Percentiles rank a stretch among this genome's conserved stretches.
Conservation (phyloP, 2,329 filamentous ascomycete species). For the Talaromyces sp. region DNA sequence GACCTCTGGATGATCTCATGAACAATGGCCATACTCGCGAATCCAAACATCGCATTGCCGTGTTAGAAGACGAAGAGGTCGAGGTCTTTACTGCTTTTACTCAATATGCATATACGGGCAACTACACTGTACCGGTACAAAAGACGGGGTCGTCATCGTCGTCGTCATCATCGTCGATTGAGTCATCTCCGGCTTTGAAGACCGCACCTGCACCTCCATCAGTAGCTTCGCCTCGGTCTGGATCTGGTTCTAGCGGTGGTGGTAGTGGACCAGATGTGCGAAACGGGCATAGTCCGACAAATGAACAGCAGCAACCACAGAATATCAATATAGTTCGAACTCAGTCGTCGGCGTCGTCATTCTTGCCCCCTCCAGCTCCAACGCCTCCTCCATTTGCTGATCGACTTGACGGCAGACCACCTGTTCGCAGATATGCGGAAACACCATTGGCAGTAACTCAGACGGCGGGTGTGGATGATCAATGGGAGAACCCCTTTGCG, state of each 20-base stretch:
- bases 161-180: not conserved
- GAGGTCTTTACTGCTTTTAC: constrained; percentile 47
- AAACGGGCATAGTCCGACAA: not conserved
- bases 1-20: constrained; percentile 41
- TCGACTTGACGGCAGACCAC: constrained; percentile 13
- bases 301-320: not conserved
- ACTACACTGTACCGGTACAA: constrained; percentile 37
- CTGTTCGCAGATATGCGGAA: constrained; percentile 10
- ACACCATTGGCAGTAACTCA: constrained; percentile 10
- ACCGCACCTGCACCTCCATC: not conserved
- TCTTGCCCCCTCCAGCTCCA: constrained; percentile 28
- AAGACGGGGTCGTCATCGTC: constrained; percentile 14
- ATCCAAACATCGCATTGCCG: constrained; percentile 38
- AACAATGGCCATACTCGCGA: constrained; percentile 45
- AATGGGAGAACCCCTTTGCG: constrained; percentile 14
- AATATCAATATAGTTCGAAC: constrained; percentile 1
- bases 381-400: constrained; percentile 23
- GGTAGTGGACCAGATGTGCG: not conserved
- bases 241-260: not conserved
- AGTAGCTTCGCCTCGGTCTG: constrained; percentile 1
- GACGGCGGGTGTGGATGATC: constrained; percentile 1
- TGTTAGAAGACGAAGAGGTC: constrained; percentile 45
- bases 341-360: constrained; percentile 8
- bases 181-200: not conserved
- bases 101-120: constrained; percentile 47